A percentile compares a stretch with the other conserved stretches of the same genome.
These are phyloP conservation scores for Ceratocystis colombiana DNA, from an alignment of 2,329 filamentous ascomycete species.

Conservation along the genomic window DNA sequence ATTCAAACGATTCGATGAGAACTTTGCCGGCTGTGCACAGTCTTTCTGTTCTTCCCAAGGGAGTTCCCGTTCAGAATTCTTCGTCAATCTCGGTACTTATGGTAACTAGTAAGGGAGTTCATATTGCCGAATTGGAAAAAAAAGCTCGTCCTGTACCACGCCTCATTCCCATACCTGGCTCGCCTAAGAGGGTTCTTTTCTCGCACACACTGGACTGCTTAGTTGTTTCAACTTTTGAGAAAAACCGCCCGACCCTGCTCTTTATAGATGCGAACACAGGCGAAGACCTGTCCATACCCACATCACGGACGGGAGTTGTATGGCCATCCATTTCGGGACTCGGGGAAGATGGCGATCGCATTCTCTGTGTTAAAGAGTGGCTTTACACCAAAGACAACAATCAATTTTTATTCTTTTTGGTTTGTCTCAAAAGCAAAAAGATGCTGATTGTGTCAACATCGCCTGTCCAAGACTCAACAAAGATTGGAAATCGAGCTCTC, in stretches of 20 bases:
- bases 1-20: slow-evolving; percentile 35
- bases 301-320: slow-evolving; percentile 35
- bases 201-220: slow-evolving; percentile 44
- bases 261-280: slow-evolving; percentile 51
- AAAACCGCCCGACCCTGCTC: slow-evolving; percentile 40
- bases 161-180: slow-evolving; percentile 39
- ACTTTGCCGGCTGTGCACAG: slow-evolving; percentile 14
- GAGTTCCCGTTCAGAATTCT: slow-evolving; percentile 10
- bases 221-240: slow-evolving; percentile 42
- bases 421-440: slow-evolving; percentile 46
- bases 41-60: slow-evolving; percentile 17
- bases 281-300: slow-evolving; percentile 40
- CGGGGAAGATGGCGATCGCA: slow-evolving; percentile 46
- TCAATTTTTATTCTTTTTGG: slow-evolving; percentile 52
- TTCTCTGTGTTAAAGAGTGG: slow-evolving; percentile 57
- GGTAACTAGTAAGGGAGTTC: slow-evolving; percentile 41
- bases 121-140: slow-evolving; percentile 44
- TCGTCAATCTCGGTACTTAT: slow-evolving; percentile 32
- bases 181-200: slow-evolving; percentile 45
- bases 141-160: slow-evolving; percentile 42
- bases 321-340: slow-evolving; percentile 46
- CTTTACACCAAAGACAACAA: slow-evolving; percentile 46
- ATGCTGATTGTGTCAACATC: slow-evolving; percentile 45
- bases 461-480: slow-evolving; percentile 13
- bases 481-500: slow-evolving; percentile 33